Percentiles rank a stretch among this genome's conserved stretches.
Evolutionary conservation across 495 filamentous ascomycete species (phyloP).

Genomic region (Penicillium silybi): DNA sequence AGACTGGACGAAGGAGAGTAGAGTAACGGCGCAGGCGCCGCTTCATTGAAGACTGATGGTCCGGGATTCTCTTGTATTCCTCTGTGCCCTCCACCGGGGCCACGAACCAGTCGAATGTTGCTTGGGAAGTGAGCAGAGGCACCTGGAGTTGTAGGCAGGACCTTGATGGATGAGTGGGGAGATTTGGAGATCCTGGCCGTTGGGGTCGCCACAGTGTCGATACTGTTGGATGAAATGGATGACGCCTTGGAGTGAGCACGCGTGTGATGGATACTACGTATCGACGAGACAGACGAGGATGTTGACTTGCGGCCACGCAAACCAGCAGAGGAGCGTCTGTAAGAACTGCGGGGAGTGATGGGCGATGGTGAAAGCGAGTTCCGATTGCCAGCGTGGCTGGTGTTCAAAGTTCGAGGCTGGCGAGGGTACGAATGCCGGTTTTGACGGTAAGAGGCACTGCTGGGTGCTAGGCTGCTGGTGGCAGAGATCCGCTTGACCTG

Average conservation of each 20-base stretch:
- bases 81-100: slow-evolving; percentile 31
- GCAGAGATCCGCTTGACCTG: slow-evolving; percentile 43
- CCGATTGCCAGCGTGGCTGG: slow-evolving; percentile 57
- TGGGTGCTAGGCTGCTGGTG: slow-evolving; percentile 44
- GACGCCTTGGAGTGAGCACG: slow-evolving; percentile 92
- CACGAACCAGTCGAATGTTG: slow-evolving; percentile 80
- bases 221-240: slow-evolving; percentile 81
- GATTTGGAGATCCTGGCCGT: slow-evolving; percentile 65
- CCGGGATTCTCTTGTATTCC: slow-evolving; percentile 25
- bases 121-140: slow-evolving; percentile 68
- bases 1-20: slow-evolving; percentile 59
- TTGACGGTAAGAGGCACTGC: slow-evolving; percentile 45
- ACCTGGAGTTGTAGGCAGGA: slow-evolving; percentile 88
- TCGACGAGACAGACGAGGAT: slow-evolving; percentile 89
- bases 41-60: slow-evolving; percentile 37
- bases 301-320: slow-evolving; percentile 92
- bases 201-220: slow-evolving; percentile 61
- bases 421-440: slow-evolving; percentile 46
- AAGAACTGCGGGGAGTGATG: slow-evolving; percentile 79
- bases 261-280: slow-evolving; percentile 81
- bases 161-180: slow-evolving; percentile 88
- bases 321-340: slow-evolving; percentile 68
- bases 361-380: slow-evolving; percentile 88
- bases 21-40: slow-evolving; percentile 33
- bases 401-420: slow-evolving; percentile 48